A percentile compares a stretch with the other conserved stretches of the same genome.
Evolutionary conservation across 2,329 filamentous ascomycete species (phyloP).

Genomic region (Aspergillus texensis): DNA sequence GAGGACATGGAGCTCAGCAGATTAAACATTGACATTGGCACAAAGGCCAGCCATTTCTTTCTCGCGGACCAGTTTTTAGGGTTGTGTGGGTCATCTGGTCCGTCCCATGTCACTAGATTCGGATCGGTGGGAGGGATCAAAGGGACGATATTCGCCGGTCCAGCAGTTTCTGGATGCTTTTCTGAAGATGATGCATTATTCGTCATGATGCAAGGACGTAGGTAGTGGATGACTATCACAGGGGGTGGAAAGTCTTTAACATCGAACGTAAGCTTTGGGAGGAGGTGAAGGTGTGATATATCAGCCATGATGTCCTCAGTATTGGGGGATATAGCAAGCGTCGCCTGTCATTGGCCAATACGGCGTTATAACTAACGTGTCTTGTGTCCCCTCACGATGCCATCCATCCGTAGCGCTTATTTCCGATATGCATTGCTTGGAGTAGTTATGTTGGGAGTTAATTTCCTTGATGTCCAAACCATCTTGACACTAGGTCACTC

Average conservation of each 20-base stretch:
- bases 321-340: not conserved
- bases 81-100: slow-evolving; percentile 49
- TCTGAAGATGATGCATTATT: not conserved
- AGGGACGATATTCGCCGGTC: not conserved
- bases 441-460: too few species aligned
- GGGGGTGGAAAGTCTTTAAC: not conserved
- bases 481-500: too few species aligned
- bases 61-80: slow-evolving; percentile 56
- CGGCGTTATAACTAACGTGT: too few species aligned
- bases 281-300: not conserved
- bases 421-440: not conserved
- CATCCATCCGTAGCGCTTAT: not conserved
- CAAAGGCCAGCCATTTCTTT: slow-evolving; percentile 60
- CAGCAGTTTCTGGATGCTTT: not conserved
- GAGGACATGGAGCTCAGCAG: slow-evolving; percentile 65
- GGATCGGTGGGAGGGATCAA: not conserved
- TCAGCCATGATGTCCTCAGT: not conserved
- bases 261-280: not conserved
- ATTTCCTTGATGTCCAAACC: too few species aligned
- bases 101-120: slow-evolving; percentile 6
- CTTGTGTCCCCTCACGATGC: not conserved
- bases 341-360: not conserved
- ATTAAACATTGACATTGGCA: slow-evolving; percentile 59
- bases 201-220: not conserved
- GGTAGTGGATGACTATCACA: not conserved